Evolutionary conservation across 768 basidiomycete species (phyloP), one percentile per base, ranked within the genome.

Genomic region (Pleurotus ostreatus): DNA sequence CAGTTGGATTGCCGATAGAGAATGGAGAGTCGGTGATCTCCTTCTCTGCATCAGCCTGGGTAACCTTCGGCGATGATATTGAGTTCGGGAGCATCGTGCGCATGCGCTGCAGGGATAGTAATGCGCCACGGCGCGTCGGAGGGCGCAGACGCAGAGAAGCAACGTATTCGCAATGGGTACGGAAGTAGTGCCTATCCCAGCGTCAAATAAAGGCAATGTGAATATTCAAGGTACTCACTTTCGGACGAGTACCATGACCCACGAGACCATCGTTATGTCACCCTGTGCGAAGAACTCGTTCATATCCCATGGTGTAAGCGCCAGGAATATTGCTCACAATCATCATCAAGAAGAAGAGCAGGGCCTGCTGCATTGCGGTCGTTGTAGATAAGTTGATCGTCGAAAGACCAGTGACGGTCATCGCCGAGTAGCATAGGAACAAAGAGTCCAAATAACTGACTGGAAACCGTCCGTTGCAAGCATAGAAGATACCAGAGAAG

Each of bases 181-280:
- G 70, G 61, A 80, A 78, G 59, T 76, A 79, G 41, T 71, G 68
- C 58, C 78, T 80, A 46, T 12, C n/a, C 23, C 40, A 30, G 15
- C 41, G 54, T 26, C 16, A 49, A 5, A 57, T 46, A 46, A 16
- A 13, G 38, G 45, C 13, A 49, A 46, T 25, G 38, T 22, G 16
- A 34, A 15, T 22, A 13, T 5, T 18, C 18, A 38, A 6, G 44
- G 22, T 34, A 62, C 70, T 51, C 57, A 81, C 79, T 81, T 79
- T 54, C 86, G 73, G n/a, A 84, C 78, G 46, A 85, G 70, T 26
- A 88, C 84, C 78, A 86, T 84, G 40, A 84, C 68, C 81, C 86
- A 84, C 2, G 83, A 83, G 15, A 85, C 80, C 22, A 75, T 70
- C 0, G 80, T 79, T 52, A 77, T 63, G 55, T 78, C 73, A 0